Evolutionary conservation across 2,329 filamentous ascomycete species (phyloP).

Genomic region (Alternaria incomplexa): DNA sequence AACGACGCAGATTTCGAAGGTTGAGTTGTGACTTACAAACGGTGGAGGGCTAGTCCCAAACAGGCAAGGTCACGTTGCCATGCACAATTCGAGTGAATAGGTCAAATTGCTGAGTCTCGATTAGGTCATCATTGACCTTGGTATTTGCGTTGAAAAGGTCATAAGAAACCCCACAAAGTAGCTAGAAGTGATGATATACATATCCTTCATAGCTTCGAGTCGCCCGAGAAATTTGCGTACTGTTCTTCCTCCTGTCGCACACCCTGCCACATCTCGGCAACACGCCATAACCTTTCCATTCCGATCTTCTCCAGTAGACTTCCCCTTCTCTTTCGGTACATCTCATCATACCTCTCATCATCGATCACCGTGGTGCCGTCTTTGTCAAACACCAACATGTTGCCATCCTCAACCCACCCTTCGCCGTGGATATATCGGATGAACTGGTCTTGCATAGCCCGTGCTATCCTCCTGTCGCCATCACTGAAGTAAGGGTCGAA

Average conservation of each 20-base stretch:
- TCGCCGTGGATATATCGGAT: constrained; percentile 33
- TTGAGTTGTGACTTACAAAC: not conserved
- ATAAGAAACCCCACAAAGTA: not conserved
- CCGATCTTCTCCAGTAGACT: constrained; percentile 29
- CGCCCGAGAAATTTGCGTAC: not conserved
- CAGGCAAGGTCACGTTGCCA: not conserved
- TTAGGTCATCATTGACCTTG: not conserved
- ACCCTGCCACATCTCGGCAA: constrained; percentile 40
- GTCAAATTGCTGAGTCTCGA: not conserved
- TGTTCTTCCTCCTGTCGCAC: constrained; percentile 27
- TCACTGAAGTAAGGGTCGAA: constrained; percentile 27
- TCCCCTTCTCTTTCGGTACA: constrained; percentile 29
- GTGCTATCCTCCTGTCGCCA: constrained; percentile 11
- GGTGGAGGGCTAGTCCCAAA: not conserved
- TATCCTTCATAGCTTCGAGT: constrained; percentile 6
- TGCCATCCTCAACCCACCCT: constrained; percentile 25
- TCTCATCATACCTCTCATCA: constrained; percentile 29
- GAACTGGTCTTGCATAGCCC: constrained; percentile 30
- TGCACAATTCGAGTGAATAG: not conserved
- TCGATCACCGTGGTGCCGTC: constrained; percentile 16
- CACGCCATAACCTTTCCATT: constrained; percentile 25
- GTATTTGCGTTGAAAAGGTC: not conserved
- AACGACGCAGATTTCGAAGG: not conserved
- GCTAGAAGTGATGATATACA: not conserved
- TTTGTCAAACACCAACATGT: constrained; percentile 29